These are phyloP conservation scores for Cairneyella variabilis DNA, from an alignment of 495 filamentous ascomycete genomes.

Conservation along the genomic window DNA sequence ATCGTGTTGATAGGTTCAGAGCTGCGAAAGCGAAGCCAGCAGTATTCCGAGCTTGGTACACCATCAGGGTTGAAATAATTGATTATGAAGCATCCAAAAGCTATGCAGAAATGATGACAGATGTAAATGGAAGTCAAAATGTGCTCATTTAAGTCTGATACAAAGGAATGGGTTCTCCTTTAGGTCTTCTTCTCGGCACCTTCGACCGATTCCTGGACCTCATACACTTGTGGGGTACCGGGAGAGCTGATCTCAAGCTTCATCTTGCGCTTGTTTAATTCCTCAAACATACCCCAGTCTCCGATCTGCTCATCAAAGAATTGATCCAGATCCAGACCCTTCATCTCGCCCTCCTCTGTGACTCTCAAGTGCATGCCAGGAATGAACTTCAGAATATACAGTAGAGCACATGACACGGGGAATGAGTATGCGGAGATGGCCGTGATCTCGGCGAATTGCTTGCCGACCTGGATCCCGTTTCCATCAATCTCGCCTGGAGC, in stretches of 20 bases:
- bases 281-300: slow-evolving; percentile 33
- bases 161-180: no score
- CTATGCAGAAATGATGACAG: no score
- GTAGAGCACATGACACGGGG: slow-evolving; percentile 46
- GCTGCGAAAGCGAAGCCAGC: no score
- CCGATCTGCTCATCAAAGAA: slow-evolving; percentile 57
- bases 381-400: slow-evolving; percentile 54
- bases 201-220: slow-evolving; percentile 3
- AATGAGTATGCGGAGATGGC: slow-evolving; percentile 56
- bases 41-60: no score
- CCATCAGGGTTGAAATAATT: no score
- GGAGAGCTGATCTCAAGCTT: slow-evolving; percentile 11
- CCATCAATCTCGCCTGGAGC: slow-evolving; percentile 52
- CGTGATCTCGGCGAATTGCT: slow-evolving; percentile 56
- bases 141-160: no score
- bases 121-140: no score
- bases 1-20: no score
- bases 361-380: slow-evolving; percentile 55
- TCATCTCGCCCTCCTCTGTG: slow-evolving; percentile 51
- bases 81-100: no score
- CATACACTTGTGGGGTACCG: slow-evolving; percentile 2
- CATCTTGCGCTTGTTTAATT: slow-evolving; percentile 15
- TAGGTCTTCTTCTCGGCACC: no score
- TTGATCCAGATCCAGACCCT: slow-evolving; percentile 52
- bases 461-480: slow-evolving; percentile 53